Conservation (phyloP, 140 eudicot genomes). For the Oenanthe javanica region DNA sequence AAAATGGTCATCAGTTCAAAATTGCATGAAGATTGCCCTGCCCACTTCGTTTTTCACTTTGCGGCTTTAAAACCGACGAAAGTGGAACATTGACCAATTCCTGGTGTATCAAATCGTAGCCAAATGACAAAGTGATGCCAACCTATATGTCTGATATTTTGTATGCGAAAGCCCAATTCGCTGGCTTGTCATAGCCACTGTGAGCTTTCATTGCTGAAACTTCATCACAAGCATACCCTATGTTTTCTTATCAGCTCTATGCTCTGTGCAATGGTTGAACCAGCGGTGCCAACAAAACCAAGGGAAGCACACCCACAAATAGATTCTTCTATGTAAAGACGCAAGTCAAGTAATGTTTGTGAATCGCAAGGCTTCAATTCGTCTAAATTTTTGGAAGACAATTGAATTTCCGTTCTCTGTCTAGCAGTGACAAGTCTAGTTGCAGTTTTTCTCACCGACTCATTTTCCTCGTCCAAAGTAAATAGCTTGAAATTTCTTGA, state of each 20-base stretch:
- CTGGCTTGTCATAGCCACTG: background rate
- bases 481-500: slow-evolving; percentile 50
- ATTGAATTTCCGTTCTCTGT: slow-evolving; percentile 20
- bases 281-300: slow-evolving; percentile 92
- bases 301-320: slow-evolving; percentile 90
- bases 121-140: background rate
- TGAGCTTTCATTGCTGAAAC: background rate
- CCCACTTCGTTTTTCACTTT: background rate
- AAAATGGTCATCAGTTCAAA: background rate
- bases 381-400: slow-evolving; percentile 15
- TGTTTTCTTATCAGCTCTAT: slow-evolving; percentile 69
- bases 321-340: slow-evolving; percentile 65
- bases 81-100: background rate
- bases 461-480: slow-evolving; percentile 48
- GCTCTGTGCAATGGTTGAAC: slow-evolving; percentile 83
- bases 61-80: background rate
- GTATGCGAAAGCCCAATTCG: background rate
- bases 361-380: slow-evolving; percentile 24
- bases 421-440: slow-evolving; percentile 33
- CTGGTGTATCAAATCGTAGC: background rate
- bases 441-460: slow-evolving; percentile 46
- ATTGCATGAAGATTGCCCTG: background rate
- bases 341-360: slow-evolving; percentile 47
- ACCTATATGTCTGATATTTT: background rate
- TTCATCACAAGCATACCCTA: slow-evolving; percentile 32